phyloP scores from a whole-genome alignment of 495 filamentous ascomycete species.

The Aspergillus homomorphus region DNA sequence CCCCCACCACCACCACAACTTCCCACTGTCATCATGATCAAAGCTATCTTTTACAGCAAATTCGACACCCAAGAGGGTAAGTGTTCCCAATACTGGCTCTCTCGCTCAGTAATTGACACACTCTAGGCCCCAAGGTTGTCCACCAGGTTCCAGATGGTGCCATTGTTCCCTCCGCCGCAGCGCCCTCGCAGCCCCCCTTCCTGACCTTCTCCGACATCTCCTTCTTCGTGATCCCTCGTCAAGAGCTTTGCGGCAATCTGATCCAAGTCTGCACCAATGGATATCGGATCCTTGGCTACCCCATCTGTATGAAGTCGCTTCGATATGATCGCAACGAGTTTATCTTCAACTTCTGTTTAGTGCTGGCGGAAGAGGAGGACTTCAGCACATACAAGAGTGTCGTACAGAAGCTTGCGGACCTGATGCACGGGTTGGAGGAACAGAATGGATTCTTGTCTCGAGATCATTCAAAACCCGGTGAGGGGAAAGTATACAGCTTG shows the following conservation, averaged over 20 bases:
- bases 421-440: constrained; percentile 85
- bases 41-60: constrained; percentile 90
- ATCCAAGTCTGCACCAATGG: constrained; percentile 74
- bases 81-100: constrained; percentile 8
- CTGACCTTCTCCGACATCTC: constrained; percentile 80
- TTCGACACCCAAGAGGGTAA: constrained; percentile 89
- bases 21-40: constrained; percentile 59
- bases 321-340: constrained; percentile 89
- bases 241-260: constrained; percentile 80
- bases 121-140: constrained; percentile 67
- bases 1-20: too few relatives aligned
- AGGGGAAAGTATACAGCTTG: constrained; percentile 69
- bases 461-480: constrained; percentile 45
- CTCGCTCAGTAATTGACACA: not conserved
- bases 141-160: constrained; percentile 61
- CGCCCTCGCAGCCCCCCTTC: constrained; percentile 58
- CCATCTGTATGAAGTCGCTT: constrained; percentile 75
- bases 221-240: constrained; percentile 87
- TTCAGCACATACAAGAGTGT: constrained; percentile 73
- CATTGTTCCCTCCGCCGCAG: constrained; percentile 59
- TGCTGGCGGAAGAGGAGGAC: constrained; percentile 69
- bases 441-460: constrained; percentile 69
- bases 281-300: constrained; percentile 81
- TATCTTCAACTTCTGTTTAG: constrained; percentile 94
- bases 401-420: constrained; percentile 75